Conservation (phyloP, 306 rosid species). For the Pachyrhizus erosus region DNA sequence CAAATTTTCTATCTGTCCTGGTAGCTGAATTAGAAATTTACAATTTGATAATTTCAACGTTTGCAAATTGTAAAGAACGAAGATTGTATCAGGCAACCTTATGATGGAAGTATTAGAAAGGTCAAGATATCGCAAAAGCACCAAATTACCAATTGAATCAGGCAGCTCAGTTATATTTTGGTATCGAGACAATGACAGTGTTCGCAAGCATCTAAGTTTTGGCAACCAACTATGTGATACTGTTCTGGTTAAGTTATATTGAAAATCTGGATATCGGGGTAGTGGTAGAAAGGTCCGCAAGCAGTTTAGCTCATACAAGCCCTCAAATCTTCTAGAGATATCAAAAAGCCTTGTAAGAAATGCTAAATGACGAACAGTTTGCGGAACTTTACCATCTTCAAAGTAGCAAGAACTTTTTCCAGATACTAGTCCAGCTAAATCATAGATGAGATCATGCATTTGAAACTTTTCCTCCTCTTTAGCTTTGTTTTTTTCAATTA, state of each 20-base stretch:
- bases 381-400: too few relatives aligned
- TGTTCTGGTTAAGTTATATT: not conserved
- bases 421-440: too few relatives aligned
- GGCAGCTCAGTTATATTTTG: too few relatives aligned
- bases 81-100: not conserved
- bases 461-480: too few relatives aligned
- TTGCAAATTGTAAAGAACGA: not conserved
- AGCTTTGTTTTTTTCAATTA: too few relatives aligned
- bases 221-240: not conserved
- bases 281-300: not conserved
- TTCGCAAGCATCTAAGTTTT: too few relatives aligned
- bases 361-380: not conserved
- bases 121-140: not conserved
- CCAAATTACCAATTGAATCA: not conserved
- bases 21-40: not conserved
- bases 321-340: not conserved
- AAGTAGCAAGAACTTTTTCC: too few relatives aligned
- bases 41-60: not conserved
- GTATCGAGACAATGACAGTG: too few relatives aligned
- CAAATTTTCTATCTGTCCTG: not conserved
- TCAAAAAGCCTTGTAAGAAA: not conserved
- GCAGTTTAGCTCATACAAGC: not conserved
- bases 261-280: not conserved
- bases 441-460: too few relatives aligned
- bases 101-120: not conserved